Conservation (phyloP, 2,329 filamentous ascomycete genomes). For the Pyricularia sp. region DNA sequence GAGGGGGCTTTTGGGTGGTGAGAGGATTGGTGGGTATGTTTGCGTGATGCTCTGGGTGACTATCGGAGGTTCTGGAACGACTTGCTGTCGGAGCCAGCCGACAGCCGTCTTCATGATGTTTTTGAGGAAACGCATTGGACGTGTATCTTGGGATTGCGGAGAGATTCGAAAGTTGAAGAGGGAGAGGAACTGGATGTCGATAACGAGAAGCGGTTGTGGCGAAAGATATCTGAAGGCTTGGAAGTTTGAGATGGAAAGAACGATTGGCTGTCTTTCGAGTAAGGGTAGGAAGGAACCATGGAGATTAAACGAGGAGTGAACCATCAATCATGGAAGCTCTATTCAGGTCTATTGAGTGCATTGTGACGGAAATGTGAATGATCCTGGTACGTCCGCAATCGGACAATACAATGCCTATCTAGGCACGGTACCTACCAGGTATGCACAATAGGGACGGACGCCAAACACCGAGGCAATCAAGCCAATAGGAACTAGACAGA, state of each 20-base stretch:
- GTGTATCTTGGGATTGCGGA: not conserved
- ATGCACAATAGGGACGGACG: not conserved
- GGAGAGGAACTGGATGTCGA: not conserved
- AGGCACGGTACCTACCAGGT: not conserved
- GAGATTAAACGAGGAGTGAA: not conserved
- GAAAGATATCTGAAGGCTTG: not conserved
- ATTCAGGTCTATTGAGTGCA: not conserved
- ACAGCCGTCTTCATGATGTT: not conserved
- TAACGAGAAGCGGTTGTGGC: not conserved
- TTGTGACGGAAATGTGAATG: not conserved
- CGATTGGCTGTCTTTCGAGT: not conserved
- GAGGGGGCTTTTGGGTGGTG: not conserved
- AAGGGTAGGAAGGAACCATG: not conserved
- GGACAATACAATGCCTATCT: not conserved
- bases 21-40: not conserved
- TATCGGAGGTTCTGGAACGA: not conserved
- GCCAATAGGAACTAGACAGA: no score
- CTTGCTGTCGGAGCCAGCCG: not conserved
- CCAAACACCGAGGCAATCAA: not conserved
- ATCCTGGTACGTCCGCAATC: not conserved
- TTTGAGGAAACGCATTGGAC: not conserved
- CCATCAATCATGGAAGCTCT: not conserved
- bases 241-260: not conserved
- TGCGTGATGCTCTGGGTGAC: not conserved
- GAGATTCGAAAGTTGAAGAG: not conserved